Evolutionary conservation across 1,139 yeast genomes (phyloP).

Genomic region (Yamadazyma triangularis): DNA sequence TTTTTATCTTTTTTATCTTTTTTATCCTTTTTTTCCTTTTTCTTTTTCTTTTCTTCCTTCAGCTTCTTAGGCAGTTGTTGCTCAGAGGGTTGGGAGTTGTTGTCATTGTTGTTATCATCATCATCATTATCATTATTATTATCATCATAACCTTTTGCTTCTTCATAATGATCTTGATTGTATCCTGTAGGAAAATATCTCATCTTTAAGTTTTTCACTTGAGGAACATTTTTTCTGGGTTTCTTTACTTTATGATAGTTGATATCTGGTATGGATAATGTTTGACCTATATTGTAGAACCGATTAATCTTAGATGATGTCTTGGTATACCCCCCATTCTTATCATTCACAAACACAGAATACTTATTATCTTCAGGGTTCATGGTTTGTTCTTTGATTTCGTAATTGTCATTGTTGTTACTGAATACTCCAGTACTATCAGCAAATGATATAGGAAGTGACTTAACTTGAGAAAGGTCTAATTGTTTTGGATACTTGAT

Average conservation of each 20-base stretch:
- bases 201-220: conserved; percentile 56
- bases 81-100: background rate
- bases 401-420: conserved; percentile 12
- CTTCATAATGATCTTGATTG: conserved; percentile 43
- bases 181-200: conserved; percentile 87
- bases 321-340: conserved; percentile 6
- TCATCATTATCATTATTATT: conserved; percentile 11
- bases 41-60: too few species aligned
- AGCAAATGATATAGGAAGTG: conserved; percentile 51
- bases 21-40: conserved; percentile 22
- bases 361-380: conserved; percentile 36
- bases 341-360: conserved; percentile 28
- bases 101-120: conserved; percentile 16
- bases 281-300: conserved; percentile 55
- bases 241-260: conserved; percentile 47
- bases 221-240: conserved; percentile 59
- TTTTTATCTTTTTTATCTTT: conserved; percentile 24
- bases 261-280: conserved; percentile 58
- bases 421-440: conserved; percentile 25
- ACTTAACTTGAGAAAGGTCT: conserved; percentile 47
- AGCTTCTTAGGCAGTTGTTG: too few species aligned
- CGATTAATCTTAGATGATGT: conserved; percentile 34
- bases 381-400: conserved; percentile 26
- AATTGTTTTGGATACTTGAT: conserved; percentile 66
- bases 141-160: conserved; percentile 7